These are phyloP conservation scores for Phytopythium sindhum DNA, from an alignment of 352 stramenopile genomes.

Conservation along the genomic window DNA sequence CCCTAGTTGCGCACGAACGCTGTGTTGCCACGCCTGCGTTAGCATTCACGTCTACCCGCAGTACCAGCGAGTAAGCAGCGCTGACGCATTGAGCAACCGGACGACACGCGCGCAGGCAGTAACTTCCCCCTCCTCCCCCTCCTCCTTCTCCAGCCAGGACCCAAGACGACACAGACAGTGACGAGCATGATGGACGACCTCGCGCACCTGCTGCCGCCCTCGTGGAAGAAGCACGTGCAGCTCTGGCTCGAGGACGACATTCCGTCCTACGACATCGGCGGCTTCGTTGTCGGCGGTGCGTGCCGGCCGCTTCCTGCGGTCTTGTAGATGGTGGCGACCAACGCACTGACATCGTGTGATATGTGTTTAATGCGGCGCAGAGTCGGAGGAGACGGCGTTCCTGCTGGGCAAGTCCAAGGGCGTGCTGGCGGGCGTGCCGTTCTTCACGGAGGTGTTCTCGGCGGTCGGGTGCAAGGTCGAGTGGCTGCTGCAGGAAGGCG, in stretches of 20 bases:
- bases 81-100: neutral
- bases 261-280: conserved; percentile 96
- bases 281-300: conserved; percentile 94
- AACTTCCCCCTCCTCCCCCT: too few species aligned
- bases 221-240: conserved; percentile 86
- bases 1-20: neutral
- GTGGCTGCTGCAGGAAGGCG: conserved; percentile 86
- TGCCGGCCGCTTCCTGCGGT: neutral
- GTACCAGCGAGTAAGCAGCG: neutral
- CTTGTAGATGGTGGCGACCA: too few species aligned
- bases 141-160: too few species aligned
- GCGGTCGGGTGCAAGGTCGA: conserved; percentile 89
- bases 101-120: neutral
- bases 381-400: conserved; percentile 75
- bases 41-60: too few species aligned
- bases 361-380: conserved; percentile 24
- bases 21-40: conserved; percentile 1
- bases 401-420: conserved; percentile 93
- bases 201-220: conserved; percentile 65
- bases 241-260: conserved; percentile 97
- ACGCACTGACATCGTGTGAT: conserved; percentile 3
- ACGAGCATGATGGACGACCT: conserved; percentile 25
- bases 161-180: too few species aligned
- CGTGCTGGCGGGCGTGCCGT: conserved; percentile 93
- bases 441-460: conserved; percentile 95